A percentile compares a stretch with the other conserved stretches of the same genome.
phyloP scores from a whole-genome alignment of 805 yeast genomes.

The Cyberlindnera mississippiensis region DNA sequence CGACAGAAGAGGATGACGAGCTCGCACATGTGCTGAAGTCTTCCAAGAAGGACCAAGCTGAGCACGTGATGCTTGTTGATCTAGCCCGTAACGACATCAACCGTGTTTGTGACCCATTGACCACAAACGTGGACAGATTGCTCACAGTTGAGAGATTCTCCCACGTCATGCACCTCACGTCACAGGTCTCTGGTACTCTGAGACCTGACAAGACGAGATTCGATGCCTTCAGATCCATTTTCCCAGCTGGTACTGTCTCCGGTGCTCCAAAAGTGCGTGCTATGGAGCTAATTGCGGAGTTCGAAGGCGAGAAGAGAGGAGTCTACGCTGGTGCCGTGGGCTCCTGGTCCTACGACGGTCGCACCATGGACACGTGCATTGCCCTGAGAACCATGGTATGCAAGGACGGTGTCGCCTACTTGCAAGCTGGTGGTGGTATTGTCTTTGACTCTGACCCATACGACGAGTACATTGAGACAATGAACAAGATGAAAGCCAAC shows the following conservation, averaged over 20 bases:
- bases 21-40: conserved; percentile 70
- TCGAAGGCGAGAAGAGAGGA: conserved; percentile 91
- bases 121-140: conserved; percentile 84
- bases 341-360: conserved; percentile 94
- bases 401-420: conserved; percentile 83
- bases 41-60: conserved; percentile 91
- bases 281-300: conserved; percentile 88
- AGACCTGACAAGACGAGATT: conserved; percentile 82
- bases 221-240: conserved; percentile 95
- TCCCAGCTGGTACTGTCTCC: conserved; percentile 98
- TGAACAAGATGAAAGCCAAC: conserved; percentile 96
- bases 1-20: conserved; percentile 85
- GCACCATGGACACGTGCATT: conserved; percentile 94
- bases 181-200: conserved; percentile 90
- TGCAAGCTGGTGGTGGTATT: conserved; percentile 99
- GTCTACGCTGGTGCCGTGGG: conserved; percentile 99
- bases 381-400: conserved; percentile 96
- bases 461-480: conserved; percentile 93
- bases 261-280: conserved; percentile 99
- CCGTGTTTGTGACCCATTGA: conserved; percentile 83
- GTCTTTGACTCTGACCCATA: conserved; percentile 92
- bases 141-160: conserved; percentile 90
- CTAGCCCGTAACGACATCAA: conserved; percentile 95
- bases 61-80: conserved; percentile 98
- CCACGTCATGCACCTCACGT: conserved; percentile 95